Percentiles rank a stretch among this genome's conserved stretches.
Evolutionary conservation across 2,329 filamentous ascomycete species (phyloP).

Genomic region (Sporothrix brunneoviolacea): DNA sequence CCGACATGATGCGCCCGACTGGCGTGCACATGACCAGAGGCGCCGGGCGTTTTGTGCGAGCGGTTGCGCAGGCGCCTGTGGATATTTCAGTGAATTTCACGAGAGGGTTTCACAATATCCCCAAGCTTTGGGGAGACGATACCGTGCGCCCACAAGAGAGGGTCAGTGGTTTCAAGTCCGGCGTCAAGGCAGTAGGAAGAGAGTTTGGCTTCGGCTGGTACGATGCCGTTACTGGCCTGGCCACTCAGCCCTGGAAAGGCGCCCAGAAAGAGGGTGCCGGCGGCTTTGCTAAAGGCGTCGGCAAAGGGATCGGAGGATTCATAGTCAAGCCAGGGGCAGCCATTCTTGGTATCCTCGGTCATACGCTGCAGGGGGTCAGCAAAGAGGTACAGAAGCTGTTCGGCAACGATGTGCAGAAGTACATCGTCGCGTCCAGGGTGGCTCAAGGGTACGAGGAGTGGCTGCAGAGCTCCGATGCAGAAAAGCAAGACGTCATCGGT

Average conservation of each 20-base stretch:
- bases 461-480: constrained; percentile 8
- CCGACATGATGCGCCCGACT: constrained; percentile 31
- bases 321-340: constrained; percentile 72
- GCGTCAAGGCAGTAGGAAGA: constrained; percentile 69
- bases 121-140: constrained; percentile 76
- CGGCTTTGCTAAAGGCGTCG: constrained; percentile 70
- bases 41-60: constrained; percentile 63
- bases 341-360: constrained; percentile 66
- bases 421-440: constrained; percentile 21
- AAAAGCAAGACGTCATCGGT: constrained; percentile 10
- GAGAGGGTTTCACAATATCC: constrained; percentile 82
- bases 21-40: constrained; percentile 61
- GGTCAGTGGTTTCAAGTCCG: constrained; percentile 70
- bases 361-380: constrained; percentile 75
- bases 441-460: constrained; percentile 13
- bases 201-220: constrained; percentile 72
- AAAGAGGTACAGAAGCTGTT: constrained; percentile 57
- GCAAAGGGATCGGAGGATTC: constrained; percentile 73
- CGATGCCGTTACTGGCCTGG: constrained; percentile 70
- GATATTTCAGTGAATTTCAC: constrained; percentile 77
- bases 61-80: constrained; percentile 74
- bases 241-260: constrained; percentile 65
- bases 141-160: constrained; percentile 72
- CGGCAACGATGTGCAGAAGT: constrained; percentile 62
- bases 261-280: constrained; percentile 36